Evolutionary conservation across 768 basidiomycete genomes (phyloP), one percentile per base, ranked within the genome.

Genomic region (Boletus rubescentipes): DNA sequence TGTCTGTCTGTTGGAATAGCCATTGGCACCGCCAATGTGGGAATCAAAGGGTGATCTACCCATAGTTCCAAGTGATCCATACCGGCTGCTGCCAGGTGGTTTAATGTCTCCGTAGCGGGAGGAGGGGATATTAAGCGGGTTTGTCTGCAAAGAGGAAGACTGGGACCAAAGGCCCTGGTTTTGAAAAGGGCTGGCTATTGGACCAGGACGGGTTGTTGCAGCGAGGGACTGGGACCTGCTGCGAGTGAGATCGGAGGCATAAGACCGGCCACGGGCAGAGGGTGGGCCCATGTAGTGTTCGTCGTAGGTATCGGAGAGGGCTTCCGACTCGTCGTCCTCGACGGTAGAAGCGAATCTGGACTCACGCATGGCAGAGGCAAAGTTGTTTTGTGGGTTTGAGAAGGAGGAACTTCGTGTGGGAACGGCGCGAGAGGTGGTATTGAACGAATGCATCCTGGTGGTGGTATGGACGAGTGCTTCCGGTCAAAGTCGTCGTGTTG

Each of bases 181-280:
- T n/a, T 71, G 68, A 46, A 73, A 66, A 0, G 82, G 77, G 58
- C 76, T 81, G 44, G 79, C 80, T 37, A 85, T 75, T 20, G 79
- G 73, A 3, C 76, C 78, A 5, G 80, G 80, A 15, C 85, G 78
- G 4, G 78, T 45, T 1, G 74, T 75, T 5, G 86, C 79, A 0
- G 87, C 89, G 51, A 91, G 78, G 0, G 86, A 87, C 61, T 91
- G 89, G 3, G 87, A 89, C 30, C 89, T 77, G 69, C 88, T 89
- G 49, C 90, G 81, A 51, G 80, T 84, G 54, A 79, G 73, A 66
- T 89, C 89, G 46, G 78, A 73, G 4, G 77, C 78, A 62, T 82
- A 85, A 12, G 78, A 73, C n/a, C 86, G 80, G 5, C 85, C 85
- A 32, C 85, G 76, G 35, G 72, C 65, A 29, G 59, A 53, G 40